phyloP scores from a whole-genome alignment of 2,329 filamentous ascomycete species.

The Aspergillus niger region DNA sequence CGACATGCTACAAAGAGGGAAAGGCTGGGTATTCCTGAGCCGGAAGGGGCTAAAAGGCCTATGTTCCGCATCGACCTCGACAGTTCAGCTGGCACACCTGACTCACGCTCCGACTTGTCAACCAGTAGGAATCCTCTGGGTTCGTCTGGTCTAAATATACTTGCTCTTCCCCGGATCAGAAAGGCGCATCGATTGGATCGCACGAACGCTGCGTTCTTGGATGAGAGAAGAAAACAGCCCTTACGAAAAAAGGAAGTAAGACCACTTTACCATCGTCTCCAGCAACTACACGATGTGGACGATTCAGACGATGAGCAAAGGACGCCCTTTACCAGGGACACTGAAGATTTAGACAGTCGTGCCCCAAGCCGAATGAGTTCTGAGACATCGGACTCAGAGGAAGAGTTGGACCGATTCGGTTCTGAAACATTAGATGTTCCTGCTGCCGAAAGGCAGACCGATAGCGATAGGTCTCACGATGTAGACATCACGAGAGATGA shows the following conservation, averaged over 20 bases:
- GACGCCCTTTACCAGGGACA: conserved; percentile 70
- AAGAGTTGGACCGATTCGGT: conserved; percentile 42
- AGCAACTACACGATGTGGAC: conserved; percentile 72
- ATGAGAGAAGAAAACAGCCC: conserved; percentile 64
- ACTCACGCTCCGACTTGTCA: conserved; percentile 46
- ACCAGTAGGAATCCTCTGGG: conserved; percentile 43
- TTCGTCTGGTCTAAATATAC: conserved; percentile 55
- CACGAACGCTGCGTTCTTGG: conserved; percentile 65
- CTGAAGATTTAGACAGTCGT: conserved; percentile 81
- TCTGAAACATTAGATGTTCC: conserved; percentile 28
- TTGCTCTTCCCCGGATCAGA: conserved; percentile 72
- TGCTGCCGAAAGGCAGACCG: conserved; percentile 16
- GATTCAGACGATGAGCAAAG: conserved; percentile 84
- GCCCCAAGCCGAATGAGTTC: conserved; percentile 71
- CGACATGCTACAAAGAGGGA: conserved; percentile 78
- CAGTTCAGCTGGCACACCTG: conserved; percentile 65
- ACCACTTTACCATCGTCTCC: conserved; percentile 77
- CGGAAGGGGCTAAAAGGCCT: conserved; percentile 61
- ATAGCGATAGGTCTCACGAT: conserved; percentile 16
- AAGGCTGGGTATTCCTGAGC: conserved; percentile 74
- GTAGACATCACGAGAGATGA: conserved; percentile 19
- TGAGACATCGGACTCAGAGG: conserved; percentile 54
- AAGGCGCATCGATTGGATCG: conserved; percentile 63
- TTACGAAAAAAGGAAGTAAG: conserved; percentile 66
- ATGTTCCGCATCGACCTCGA: conserved; percentile 60